phyloP scores from a whole-genome alignment of 2,329 filamentous ascomycete genomes.

The Cephalotrichum gorgonifer region DNA sequence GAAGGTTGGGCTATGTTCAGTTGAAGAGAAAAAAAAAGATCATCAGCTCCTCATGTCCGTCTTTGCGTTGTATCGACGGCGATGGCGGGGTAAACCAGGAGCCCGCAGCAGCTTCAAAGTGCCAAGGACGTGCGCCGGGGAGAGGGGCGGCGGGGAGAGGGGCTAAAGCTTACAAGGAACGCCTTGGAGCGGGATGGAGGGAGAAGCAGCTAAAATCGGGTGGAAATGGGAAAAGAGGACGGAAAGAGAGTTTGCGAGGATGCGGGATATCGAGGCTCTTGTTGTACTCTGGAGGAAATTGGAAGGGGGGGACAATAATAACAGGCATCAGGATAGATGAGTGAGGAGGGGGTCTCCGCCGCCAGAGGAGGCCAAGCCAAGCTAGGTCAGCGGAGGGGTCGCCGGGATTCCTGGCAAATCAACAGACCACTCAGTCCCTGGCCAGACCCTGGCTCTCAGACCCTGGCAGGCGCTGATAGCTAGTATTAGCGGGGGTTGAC shows the following conservation, averaged over 20 bases:
- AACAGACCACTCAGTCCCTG: no score
- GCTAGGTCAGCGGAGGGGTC: neutral
- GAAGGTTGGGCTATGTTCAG: neutral
- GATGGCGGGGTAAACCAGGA: neutral
- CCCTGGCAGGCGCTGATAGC: no score
- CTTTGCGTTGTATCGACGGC: neutral
- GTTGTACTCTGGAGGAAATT: conserved; percentile 2
- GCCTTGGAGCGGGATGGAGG: neutral
- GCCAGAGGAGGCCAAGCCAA: neutral
- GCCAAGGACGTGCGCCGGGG: neutral
- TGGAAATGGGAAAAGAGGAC: neutral
- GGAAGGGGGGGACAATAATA: neutral
- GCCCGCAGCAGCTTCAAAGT: neutral
- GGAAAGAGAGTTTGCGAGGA: no score
- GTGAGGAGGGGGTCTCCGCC: neutral
- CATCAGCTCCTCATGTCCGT: neutral
- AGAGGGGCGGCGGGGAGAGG: neutral
- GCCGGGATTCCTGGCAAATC: neutral
- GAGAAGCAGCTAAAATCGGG: neutral
- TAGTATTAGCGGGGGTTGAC: neutral
- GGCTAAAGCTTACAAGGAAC: neutral
- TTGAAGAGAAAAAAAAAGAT: neutral
- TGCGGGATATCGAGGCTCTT: neutral
- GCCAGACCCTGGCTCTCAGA: no score
- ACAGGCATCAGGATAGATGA: neutral